Evolutionary conservation across 352 stramenopile genomes (phyloP), one percentile per base, ranked within the genome.

Genomic region (Globisporangium carolinianum): DNA sequence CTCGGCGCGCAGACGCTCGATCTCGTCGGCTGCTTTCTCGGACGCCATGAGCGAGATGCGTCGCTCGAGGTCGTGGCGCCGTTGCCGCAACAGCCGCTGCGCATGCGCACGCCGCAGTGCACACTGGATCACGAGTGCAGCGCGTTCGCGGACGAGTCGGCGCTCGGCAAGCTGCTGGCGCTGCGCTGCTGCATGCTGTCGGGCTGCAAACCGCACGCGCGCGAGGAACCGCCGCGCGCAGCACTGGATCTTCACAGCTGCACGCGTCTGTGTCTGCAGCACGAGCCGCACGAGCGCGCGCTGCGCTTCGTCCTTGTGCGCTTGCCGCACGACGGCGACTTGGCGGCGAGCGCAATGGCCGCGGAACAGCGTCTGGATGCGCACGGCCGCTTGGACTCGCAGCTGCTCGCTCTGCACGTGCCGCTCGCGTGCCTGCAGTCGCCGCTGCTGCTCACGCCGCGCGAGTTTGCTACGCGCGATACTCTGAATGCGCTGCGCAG

Each of bases 1-100:
- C 51, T 94, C 77, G 39, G 77, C 55, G 0, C 83, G 79, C 9
- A 91, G 63, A 15, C 73, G 70, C 55, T 89, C 83, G 53, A 94
- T 94, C 67, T 91, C 83, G 42, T 91, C 77, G 39, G 82, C 68
- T 5, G 83, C 83, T 53, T 91, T 91, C 57, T 91, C 83, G 1
- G 76, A 88, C 4, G 79, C 79, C 78, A 94, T 89, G 59, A 89
- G 71, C 8, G 83, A 89, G 47, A 94, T 84, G 7, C 83, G 66
- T 46, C 81, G 77, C 64, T 94, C 81, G 50, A 94, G 80, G n/a
- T 89, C 79, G 9, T 63, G 67, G 12, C 83, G 76, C n/a, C 69
- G 70, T 24, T 68, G 71, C 12, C 72, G 46, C 43, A 91, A 48
- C 49, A 74, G 14, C 0, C 67, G 67, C 14, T 71, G 58, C 7